Evolutionary conservation across 2,329 filamentous ascomycete genomes (phyloP).

Genomic region (Bipolaris oryzae): DNA sequence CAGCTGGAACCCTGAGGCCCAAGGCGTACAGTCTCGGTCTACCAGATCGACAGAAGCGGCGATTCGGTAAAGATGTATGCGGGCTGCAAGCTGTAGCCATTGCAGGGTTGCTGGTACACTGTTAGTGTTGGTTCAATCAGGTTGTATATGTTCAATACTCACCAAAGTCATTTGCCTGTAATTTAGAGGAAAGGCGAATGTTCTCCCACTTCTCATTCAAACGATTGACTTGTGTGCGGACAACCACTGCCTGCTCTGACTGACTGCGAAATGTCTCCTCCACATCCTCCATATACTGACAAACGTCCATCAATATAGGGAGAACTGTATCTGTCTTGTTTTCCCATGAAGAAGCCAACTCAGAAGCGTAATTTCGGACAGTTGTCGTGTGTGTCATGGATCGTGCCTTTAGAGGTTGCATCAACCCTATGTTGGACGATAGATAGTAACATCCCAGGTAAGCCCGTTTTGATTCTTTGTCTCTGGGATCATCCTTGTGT

Average conservation of each 20-base stretch:
- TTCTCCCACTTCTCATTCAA: conserved; percentile 44
- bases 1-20: conserved; percentile 45
- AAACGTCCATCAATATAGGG: conserved; percentile 39
- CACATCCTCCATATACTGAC: conserved; percentile 45
- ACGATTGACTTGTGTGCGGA: conserved; percentile 41
- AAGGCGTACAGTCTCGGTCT: conserved; percentile 38
- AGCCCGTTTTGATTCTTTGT: conserved; percentile 42
- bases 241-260: conserved; percentile 38
- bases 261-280: conserved; percentile 41
- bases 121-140: conserved; percentile 15
- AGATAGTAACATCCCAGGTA: conserved; percentile 47
- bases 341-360: conserved; percentile 40
- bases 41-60: conserved; percentile 35
- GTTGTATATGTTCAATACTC: conserved; percentile 7
- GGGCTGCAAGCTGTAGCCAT: conserved; percentile 41
- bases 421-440: conserved; percentile 33
- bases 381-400: conserved; percentile 35
- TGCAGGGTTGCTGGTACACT: conserved; percentile 34
- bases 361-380: conserved; percentile 40
- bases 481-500: conserved; percentile 28
- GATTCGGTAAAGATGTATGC: conserved; percentile 37
- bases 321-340: conserved; percentile 39
- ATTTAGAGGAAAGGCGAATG: conserved; percentile 35
- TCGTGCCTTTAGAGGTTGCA: conserved; percentile 34
- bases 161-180: conserved; percentile 42